Base-by-base conservation (phyloP, 208 protist genomes). In the Leishmania tropica region DNA sequence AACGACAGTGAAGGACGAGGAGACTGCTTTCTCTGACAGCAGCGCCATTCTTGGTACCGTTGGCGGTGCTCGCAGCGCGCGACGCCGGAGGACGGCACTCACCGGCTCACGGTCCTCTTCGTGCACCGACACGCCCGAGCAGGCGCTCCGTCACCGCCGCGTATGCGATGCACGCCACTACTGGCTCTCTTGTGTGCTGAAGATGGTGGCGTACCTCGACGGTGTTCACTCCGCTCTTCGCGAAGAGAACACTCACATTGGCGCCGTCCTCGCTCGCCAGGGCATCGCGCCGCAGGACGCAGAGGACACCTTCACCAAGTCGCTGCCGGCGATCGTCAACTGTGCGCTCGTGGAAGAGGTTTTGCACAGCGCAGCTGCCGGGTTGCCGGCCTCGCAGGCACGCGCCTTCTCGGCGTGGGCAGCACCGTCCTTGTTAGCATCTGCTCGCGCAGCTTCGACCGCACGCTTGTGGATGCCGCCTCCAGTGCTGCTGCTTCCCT, bases 321-420 rank as follows among this genome's bases (percentile, higher is more conserved):
- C 89, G 11, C 62, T 92, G 42, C 90, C 92, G 6, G 90, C 87
- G 81, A 96, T 96, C 75, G 71, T 94, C 11, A 88, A 85, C 80
- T 94, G 90, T 75, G 82, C 90, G 4, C 77, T 96, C 1, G 80
- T 89, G 7, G 90, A 96, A 56, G 90, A 96, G 80, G 86, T 83
- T 31, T 71, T 78, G 74, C 75, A 81, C 17, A 73, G 21, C 28
- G 62, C 37, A 8, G 42, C 56, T 37, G 24, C 75, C 58, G 24
- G 54, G 56, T 64, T 31, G 40, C 53, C 37, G 11, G 51, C 28
- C 51, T 54, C 70, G 37, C 35, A 74, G 70, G 42, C 70, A 17
- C 8, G 40, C 45, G 40, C 73, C 31, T 21, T 62, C 58, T 21
- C 54, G 31, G 45, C 54, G 10, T 31, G 10, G 54, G 68, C 70